A percentile compares a stretch with the other conserved stretches of the same genome.
These are phyloP conservation scores for Amyloporia xantha DNA, from an alignment of 768 basidiomycete genomes.

Conservation along the genomic window DNA sequence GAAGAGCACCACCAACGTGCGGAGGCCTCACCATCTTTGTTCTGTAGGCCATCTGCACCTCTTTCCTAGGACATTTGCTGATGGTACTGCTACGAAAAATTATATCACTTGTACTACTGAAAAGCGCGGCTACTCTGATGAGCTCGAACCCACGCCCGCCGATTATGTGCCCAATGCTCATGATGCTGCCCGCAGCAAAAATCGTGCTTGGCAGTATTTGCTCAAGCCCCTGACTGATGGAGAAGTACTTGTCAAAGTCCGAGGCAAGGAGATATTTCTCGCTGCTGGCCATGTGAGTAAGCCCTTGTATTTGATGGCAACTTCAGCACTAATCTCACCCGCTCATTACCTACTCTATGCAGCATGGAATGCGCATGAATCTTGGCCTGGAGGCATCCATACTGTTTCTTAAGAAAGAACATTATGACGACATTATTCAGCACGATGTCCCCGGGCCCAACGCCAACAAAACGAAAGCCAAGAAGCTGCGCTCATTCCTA, in stretches of 20 bases:
- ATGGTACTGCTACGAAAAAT: neutral
- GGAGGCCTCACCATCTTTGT: neutral
- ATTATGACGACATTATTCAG: neutral
- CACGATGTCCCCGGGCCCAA: neutral
- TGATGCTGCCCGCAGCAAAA: neutral
- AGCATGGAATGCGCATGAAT: slow-evolving; percentile 1
- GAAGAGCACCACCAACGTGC: neutral
- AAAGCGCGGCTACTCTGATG: neutral
- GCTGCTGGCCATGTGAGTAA: neutral
- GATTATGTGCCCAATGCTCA: neutral
- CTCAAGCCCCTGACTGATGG: neutral
- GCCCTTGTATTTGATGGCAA: neutral
- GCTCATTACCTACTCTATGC: neutral
- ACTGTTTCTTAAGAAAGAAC: neutral
- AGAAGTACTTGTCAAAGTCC: neutral
- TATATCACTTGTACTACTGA: neutral
- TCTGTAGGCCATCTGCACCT: neutral
- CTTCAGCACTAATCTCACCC: neutral
- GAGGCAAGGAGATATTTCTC: slow-evolving; percentile 1
- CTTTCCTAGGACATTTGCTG: neutral
- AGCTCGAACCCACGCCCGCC: neutral
- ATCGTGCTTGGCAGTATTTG: neutral
- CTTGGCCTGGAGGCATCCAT: neutral
- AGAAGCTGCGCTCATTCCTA: neutral
- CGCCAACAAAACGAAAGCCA: neutral